These are phyloP conservation scores for Vitis hybrid DNA, from an alignment of 177 flowering plant genomes.

Conservation along the genomic window DNA sequence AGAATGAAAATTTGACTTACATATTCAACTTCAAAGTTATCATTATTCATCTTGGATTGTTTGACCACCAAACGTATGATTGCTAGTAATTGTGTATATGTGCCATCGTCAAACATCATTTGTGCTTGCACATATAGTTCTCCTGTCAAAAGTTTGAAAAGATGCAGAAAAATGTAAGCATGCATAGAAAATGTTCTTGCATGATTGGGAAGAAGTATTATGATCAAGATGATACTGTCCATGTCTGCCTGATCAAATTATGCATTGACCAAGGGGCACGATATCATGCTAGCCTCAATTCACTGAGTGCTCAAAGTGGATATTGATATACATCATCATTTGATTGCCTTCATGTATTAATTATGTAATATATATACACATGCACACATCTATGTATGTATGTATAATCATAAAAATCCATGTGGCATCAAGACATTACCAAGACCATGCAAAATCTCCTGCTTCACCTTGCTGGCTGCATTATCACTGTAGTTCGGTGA, in stretches of 20 bases:
- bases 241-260: neutral
- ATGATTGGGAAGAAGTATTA: too few relatives aligned
- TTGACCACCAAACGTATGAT: constrained; percentile 52
- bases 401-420: neutral
- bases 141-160: constrained; percentile 46
- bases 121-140: constrained; percentile 83
- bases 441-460: constrained; percentile 83
- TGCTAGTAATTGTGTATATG: constrained; percentile 66
- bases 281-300: neutral
- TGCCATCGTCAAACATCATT: constrained; percentile 66
- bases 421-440: constrained; percentile 46
- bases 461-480: constrained; percentile 75
- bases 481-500: constrained; percentile 39
- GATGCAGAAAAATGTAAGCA: constrained; percentile 8
- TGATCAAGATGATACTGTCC: too few relatives aligned
- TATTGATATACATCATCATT: neutral
- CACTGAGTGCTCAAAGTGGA: neutral
- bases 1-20: constrained; percentile 42
- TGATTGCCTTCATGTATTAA: neutral
- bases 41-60: constrained; percentile 42
- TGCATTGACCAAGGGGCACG: neutral
- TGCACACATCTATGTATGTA: neutral
- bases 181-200: neutral
- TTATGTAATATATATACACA: too few relatives aligned
- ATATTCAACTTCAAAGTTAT: constrained; percentile 62